Evolutionary conservation across 176 grass and related monocot species (phyloP).

Genomic region (Carex pumila): DNA sequence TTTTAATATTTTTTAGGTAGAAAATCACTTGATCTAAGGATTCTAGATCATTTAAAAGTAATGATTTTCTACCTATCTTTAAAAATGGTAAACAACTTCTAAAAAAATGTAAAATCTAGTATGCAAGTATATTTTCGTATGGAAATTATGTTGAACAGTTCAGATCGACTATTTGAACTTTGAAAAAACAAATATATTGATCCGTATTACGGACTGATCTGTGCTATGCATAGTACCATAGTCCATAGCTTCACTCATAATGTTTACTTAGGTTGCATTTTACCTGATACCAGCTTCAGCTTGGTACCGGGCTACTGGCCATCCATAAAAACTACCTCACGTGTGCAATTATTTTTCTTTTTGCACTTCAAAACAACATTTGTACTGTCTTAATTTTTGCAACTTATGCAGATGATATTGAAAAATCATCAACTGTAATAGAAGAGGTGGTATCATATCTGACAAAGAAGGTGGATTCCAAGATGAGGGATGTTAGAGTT

Average conservation of each 20-base stretch:
- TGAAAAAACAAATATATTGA: too few relatives aligned
- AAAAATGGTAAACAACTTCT: too few relatives aligned
- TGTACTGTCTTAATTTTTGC: background rate
- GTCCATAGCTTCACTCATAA: background rate
- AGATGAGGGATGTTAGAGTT: constrained; percentile 86
- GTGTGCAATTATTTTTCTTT: background rate
- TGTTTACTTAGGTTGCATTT: background rate
- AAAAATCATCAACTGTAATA: constrained; percentile 53
- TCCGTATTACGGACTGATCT: too few relatives aligned
- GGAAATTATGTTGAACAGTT: too few relatives aligned
- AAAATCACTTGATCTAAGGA: too few relatives aligned
- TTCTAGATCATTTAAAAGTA: too few relatives aligned
- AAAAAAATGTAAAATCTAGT: too few relatives aligned
- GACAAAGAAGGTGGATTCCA: constrained; percentile 88
- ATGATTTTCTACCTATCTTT: too few relatives aligned
- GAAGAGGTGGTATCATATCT: constrained; percentile 78
- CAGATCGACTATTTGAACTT: too few relatives aligned
- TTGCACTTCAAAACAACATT: background rate
- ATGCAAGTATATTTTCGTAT: too few relatives aligned
- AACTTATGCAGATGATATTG: constrained; percentile 43
- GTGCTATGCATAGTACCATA: too few relatives aligned
- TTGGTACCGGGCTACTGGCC: background rate
- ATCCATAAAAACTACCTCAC: background rate
- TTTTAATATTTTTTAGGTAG: too few relatives aligned
- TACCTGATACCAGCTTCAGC: background rate